Conservation (phyloP, 2,329 filamentous ascomycete species). For the Calycina marina region DNA sequence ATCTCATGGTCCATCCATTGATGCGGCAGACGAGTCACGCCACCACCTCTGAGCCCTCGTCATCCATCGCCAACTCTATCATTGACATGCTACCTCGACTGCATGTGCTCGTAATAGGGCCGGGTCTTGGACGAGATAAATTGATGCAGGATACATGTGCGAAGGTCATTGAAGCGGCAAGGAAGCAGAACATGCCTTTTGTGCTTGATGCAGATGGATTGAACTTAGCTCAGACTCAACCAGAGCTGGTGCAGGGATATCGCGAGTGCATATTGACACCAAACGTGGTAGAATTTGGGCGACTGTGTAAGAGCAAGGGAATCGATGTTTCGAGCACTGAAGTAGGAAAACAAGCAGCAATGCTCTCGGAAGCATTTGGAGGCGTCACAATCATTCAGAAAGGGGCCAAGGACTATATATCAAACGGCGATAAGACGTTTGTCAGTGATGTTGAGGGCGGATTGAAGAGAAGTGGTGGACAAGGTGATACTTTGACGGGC, state of each 20-base stretch:
- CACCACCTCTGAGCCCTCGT: conserved; percentile 37
- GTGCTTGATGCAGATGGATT: conserved; percentile 89
- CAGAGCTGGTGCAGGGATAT: conserved; percentile 68
- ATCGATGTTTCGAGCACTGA: conserved; percentile 39
- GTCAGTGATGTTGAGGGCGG: conserved; percentile 68
- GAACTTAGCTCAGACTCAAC: conserved; percentile 59
- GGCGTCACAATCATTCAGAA: conserved; percentile 91
- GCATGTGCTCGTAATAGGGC: conserved; percentile 85
- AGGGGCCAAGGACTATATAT: conserved; percentile 68
- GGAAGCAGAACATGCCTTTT: conserved; percentile 56
- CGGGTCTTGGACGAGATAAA: conserved; percentile 76
- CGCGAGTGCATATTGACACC: conserved; percentile 78
- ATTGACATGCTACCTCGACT: conserved; percentile 71
- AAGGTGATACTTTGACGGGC: conserved; percentile 90
- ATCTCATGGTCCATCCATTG: conserved; percentile 95
- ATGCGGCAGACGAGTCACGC: conserved; percentile 62
- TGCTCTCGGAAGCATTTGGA: conserved; percentile 58
- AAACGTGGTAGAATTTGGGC: conserved; percentile 83
- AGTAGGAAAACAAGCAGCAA: conserved; percentile 36
- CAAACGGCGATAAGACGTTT: conserved; percentile 62
- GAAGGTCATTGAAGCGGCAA: conserved; percentile 64
- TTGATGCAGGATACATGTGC: conserved; percentile 82
- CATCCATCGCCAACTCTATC: conserved; percentile 49
- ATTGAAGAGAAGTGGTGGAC: conserved; percentile 79
- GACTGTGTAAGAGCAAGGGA: conserved; percentile 62